phyloP scores from a whole-genome alignment of 148 eudicot species.

The Rhododendron simsii region DNA sequence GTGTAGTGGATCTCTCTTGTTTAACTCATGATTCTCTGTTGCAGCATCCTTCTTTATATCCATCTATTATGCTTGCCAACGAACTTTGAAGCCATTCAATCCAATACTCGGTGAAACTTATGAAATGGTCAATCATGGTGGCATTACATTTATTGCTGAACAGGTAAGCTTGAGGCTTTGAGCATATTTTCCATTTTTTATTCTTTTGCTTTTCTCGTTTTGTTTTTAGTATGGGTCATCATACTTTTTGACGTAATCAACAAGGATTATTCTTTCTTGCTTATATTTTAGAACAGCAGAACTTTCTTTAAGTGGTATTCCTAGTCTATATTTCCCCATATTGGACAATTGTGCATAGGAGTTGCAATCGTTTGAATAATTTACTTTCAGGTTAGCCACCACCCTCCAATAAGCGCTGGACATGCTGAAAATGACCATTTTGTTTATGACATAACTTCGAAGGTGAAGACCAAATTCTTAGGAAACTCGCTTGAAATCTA shows the following conservation, averaged over 20 bases:
- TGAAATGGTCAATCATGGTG: slow-evolving; percentile 86
- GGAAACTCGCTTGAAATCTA: slow-evolving; percentile 94
- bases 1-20: not conserved
- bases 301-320: not conserved
- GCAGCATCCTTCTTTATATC: slow-evolving; percentile 88
- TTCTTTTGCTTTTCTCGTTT: not conserved
- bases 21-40: slow-evolving; percentile 12
- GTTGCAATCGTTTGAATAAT: not conserved
- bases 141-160: slow-evolving; percentile 80
- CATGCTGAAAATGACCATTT: slow-evolving; percentile 96
- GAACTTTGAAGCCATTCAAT: slow-evolving; percentile 99
- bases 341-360: not conserved
- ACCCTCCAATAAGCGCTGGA: slow-evolving; percentile 97
- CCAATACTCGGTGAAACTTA: slow-evolving; percentile 99
- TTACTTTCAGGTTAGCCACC: slow-evolving; percentile 79
- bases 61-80: slow-evolving; percentile 77
- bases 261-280: not conserved
- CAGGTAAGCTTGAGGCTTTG: slow-evolving; percentile 48
- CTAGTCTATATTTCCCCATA: not conserved
- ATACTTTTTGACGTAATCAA: not conserved
- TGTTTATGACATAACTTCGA: slow-evolving; percentile 82
- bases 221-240: not conserved
- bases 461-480: slow-evolving; percentile 85
- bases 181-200: not conserved
- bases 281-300: not conserved